These are phyloP conservation scores for Athelia sp. DNA, from an alignment of 1,284 basidiomycete species.

Conservation along the genomic window DNA sequence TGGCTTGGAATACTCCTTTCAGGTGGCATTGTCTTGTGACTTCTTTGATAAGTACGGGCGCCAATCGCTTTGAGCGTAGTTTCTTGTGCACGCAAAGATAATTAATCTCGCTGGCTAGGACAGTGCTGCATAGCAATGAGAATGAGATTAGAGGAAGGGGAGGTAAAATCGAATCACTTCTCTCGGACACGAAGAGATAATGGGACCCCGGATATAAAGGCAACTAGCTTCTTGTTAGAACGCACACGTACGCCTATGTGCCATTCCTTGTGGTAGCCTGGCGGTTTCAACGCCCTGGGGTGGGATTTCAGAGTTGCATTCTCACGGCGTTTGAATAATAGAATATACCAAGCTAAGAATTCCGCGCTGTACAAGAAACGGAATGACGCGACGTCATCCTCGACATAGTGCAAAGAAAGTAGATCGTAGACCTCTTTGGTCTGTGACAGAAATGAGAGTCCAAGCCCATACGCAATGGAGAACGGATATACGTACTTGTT, in stretches of 20 bases:
- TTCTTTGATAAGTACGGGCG: slow-evolving; percentile 97
- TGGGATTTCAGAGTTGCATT: too few species aligned
- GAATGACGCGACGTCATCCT: slow-evolving; percentile 94
- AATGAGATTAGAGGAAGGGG: neutral
- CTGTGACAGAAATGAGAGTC: slow-evolving; percentile 34
- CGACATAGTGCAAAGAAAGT: slow-evolving; percentile 92
- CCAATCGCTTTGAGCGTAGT: slow-evolving; percentile 90
- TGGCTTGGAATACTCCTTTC: slow-evolving; percentile 91
- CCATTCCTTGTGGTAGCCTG: slow-evolving; percentile 92
- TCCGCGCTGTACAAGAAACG: slow-evolving; percentile 95
- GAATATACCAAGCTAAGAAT: slow-evolving; percentile 82
- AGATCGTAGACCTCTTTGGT: slow-evolving; percentile 91
- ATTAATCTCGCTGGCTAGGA: slow-evolving; percentile 89
- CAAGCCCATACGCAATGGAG: neutral
- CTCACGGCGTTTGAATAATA: too few species aligned
- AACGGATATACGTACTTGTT: slow-evolving; percentile 44
- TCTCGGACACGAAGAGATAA: slow-evolving; percentile 75
- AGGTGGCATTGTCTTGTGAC: slow-evolving; percentile 93
- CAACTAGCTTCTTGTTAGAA: slow-evolving; percentile 91
- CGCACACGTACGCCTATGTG: slow-evolving; percentile 93
- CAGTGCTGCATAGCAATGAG: slow-evolving; percentile 39
- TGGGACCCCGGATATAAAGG: slow-evolving; percentile 96
- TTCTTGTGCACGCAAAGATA: slow-evolving; percentile 99
- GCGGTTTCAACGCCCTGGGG: slow-evolving; percentile 89
- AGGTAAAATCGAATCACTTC: slow-evolving; percentile 48